These are phyloP conservation scores for Boletus subcaerulescens DNA, from an alignment of 768 basidiomycete genomes.

Conservation along the genomic window DNA sequence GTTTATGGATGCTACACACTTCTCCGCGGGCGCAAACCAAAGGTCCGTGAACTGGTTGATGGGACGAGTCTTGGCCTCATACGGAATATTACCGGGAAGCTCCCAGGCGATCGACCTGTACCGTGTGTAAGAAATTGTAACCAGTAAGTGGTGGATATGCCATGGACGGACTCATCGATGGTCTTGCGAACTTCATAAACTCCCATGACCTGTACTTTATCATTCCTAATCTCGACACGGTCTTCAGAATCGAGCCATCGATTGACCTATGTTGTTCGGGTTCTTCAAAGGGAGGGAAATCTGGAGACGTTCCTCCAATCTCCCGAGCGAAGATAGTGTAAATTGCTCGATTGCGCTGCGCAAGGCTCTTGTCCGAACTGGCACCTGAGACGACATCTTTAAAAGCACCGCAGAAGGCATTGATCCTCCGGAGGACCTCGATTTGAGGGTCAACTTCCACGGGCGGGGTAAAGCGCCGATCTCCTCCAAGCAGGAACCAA, in stretches of 20 bases:
- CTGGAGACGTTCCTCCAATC: conserved; percentile 39
- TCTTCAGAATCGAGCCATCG: conserved; percentile 12
- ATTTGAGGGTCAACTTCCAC: conserved; percentile 39
- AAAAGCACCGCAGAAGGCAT: conserved; percentile 42
- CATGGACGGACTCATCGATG: conserved; percentile 34
- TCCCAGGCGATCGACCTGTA: conserved; percentile 43
- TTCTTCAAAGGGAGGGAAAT: conserved; percentile 36
- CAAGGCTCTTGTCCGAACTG: conserved; percentile 34
- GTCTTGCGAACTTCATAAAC: conserved; percentile 34
- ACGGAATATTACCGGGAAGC: conserved; percentile 40
- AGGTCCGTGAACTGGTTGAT: conserved; percentile 33
- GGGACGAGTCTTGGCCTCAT: conserved; percentile 37
- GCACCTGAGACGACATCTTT: conserved; percentile 32
- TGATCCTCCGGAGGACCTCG: conserved; percentile 45
- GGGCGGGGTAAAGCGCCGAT: conserved; percentile 41
- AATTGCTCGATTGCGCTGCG: conserved; percentile 32
- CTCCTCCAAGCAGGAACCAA: conserved; percentile 33
- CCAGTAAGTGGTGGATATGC: not conserved
- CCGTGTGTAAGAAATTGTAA: not conserved
- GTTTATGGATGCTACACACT: conserved; percentile 35
- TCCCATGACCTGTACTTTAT: conserved; percentile 20
- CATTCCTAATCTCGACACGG: not conserved
- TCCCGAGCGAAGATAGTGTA: conserved; percentile 35
- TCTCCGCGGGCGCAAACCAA: conserved; percentile 37
- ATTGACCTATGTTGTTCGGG: conserved; percentile 11